Percentiles rank a stretch among this genome's conserved stretches.
Conservation (phyloP, 2,329 filamentous ascomycete genomes). For the Exserohilum turcica region DNA sequence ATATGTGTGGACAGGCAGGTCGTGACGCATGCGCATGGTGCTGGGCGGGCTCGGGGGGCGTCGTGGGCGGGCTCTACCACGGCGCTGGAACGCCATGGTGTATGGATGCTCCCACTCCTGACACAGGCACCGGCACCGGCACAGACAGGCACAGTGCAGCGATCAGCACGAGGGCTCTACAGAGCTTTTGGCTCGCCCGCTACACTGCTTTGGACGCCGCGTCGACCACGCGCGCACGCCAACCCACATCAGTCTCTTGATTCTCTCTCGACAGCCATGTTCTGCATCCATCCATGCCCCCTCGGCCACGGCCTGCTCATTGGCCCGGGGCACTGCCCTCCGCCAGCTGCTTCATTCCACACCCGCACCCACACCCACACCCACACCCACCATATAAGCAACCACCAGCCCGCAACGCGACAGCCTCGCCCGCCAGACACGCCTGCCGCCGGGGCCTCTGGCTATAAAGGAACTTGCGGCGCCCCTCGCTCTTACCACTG, state of each 20-base stretch:
- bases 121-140: no score
- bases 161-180: constrained; percentile 25
- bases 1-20: not conserved
- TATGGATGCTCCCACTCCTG: no score
- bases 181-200: not conserved
- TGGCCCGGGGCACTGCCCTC: constrained; percentile 21
- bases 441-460: not conserved
- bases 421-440: constrained; percentile 17
- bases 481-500: constrained; percentile 1
- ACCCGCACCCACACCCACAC: no score
- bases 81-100: constrained; percentile 4
- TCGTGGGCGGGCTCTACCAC: constrained; percentile 18
- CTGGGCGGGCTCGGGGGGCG: no score
- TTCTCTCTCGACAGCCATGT: no score
- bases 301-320: constrained; percentile 12
- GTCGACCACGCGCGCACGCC: constrained; percentile 9
- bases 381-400: constrained; percentile 27
- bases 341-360: no score
- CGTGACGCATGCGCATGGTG: no score
- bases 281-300: no score
- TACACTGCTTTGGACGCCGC: constrained; percentile 15
- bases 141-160: constrained; percentile 20
- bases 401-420: not conserved
- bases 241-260: no score
- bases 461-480: constrained; percentile 36